Base-by-base conservation (phyloP, 2,329 filamentous ascomycete genomes). In the Aureobasidium sp. region DNA sequence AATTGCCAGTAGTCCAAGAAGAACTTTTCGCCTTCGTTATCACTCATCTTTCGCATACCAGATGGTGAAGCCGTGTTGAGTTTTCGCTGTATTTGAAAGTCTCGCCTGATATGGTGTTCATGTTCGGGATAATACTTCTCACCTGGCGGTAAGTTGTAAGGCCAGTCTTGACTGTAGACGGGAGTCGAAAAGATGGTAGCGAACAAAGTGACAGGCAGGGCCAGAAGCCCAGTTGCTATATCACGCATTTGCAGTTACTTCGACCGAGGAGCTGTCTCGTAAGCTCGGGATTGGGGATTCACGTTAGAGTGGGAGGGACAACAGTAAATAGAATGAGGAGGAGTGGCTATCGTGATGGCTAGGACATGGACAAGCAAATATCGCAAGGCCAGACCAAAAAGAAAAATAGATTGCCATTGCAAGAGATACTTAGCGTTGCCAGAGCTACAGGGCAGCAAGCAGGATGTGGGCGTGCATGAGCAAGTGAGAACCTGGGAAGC, bases 1-100 rank as follows among this genome's bases (percentile, higher is more conserved):
- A 80, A 80, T 62, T 77, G 73, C 79, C 77, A 86, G 72, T 90
- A 87, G 48, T 89, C 82, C 62, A 86, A 77, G 67, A 86, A 84
- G 70, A 93, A 87, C 79, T 90, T 94, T 71, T 90, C 87, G 64
- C 83, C 83, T 55, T 84, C 82, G 70, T 91, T 86, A 5, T 79
- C 79, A 51, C 84, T 80, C 83, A 92, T 89, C 71, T 91, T 91
- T 70, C 83, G 84, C 61, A 92, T 79, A 0, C 84, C 88, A 1
- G 83, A 81, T 0, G 87, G 87, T 29, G 62, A 14, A 14, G 12
- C 29, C 5, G 9, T 64, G 47, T 66, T 71, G 59, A 79, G 69
- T 65, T 68, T 73, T 66, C 75, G 73, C 65, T 72, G 73, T 44
- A 75, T 72, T 59, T 75, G 71, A 14, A 76, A 62, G n/a, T 74